Evolutionary conservation across 1,284 basidiomycete genomes (phyloP).

Genomic region (Ustilago loliicola): DNA sequence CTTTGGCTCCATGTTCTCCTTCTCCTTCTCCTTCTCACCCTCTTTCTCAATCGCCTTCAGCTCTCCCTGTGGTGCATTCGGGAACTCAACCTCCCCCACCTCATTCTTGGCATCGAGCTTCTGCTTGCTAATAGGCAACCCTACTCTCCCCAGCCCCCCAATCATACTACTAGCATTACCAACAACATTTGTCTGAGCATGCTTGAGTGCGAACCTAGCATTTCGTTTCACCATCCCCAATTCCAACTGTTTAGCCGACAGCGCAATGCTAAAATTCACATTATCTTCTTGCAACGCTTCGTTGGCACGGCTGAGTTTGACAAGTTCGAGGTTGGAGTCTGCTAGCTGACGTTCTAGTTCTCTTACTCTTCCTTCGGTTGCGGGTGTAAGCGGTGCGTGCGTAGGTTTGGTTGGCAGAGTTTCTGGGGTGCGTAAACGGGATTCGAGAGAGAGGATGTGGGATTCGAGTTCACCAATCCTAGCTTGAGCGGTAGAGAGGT

Average conservation of each 20-base stretch:
- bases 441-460: constrained; percentile 23
- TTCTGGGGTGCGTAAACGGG: constrained; percentile 5
- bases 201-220: constrained; percentile 45
- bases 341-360: constrained; percentile 18
- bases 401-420: background rate
- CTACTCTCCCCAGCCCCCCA: background rate
- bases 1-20: constrained; percentile 10
- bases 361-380: background rate
- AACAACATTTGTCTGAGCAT: constrained; percentile 2
- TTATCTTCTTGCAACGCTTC: constrained; percentile 58
- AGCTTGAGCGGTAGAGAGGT: background rate
- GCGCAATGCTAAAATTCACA: constrained; percentile 52
- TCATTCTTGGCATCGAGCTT: background rate
- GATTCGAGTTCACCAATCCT: constrained; percentile 7
- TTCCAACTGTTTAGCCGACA: constrained; percentile 58
- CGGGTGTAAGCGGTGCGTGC: too few relatives aligned
- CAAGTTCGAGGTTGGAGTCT: constrained; percentile 30
- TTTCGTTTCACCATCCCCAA: constrained; percentile 59
- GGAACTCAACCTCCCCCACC: constrained; percentile 10
- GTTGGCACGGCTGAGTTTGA: constrained; percentile 57
- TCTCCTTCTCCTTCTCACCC: background rate
- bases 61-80: constrained; percentile 6
- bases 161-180: background rate
- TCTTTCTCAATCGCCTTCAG: background rate
- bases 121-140: constrained; percentile 14